Evolutionary conservation across 352 stramenopile species (phyloP), one percentile per base, ranked within the genome.

Genomic region (Blastocystis sp.): DNA sequence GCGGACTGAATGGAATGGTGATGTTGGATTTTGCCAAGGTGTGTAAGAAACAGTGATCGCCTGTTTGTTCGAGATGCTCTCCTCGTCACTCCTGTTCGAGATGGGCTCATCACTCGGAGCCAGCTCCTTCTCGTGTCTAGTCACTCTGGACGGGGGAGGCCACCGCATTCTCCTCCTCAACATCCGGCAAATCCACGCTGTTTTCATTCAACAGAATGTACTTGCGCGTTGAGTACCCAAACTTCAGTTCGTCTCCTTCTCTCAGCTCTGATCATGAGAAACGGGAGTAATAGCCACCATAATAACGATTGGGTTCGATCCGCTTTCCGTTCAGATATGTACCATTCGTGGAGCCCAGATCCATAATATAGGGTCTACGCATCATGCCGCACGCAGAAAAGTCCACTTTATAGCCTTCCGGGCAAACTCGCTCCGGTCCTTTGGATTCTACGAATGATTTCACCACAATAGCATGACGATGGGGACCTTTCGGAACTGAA

Each of bases 321-420:
- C 90, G 89, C 64, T 91, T 90, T 34, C 93, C 93, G 77, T 96
- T 96, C 42, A 96, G 90, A 60, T 93, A 94, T 48, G 93, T 96
- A n/a, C 91, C 92, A 89, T 96, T 96, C 52, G 93, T 95, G 89
- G 92, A 95, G 77, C 94, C 90, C 34, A 96, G 90, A 89, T 96
- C 93, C 92, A 96, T 92, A 70, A 96, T 93, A 91, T 96, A 96
- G 3, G 93, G 93, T 87, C 78, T 80, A 80, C 28, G 28, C n/a
- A 38, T 54, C 61, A 14, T 66, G 3, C 4, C 4, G 24, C 10
- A 54, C 1, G 1, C 1, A 59, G 3, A 28, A 2, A 42, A 17
- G n/a, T 3, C 11, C 57, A 84, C 74, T 78, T 88, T 6, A 88
- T 78, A 43, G 78, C 78, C 78, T 69, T 88, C 34, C 68, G 64